phyloP scores from a whole-genome alignment of 2,329 filamentous ascomycete species.

The Fusarium sp. region DNA sequence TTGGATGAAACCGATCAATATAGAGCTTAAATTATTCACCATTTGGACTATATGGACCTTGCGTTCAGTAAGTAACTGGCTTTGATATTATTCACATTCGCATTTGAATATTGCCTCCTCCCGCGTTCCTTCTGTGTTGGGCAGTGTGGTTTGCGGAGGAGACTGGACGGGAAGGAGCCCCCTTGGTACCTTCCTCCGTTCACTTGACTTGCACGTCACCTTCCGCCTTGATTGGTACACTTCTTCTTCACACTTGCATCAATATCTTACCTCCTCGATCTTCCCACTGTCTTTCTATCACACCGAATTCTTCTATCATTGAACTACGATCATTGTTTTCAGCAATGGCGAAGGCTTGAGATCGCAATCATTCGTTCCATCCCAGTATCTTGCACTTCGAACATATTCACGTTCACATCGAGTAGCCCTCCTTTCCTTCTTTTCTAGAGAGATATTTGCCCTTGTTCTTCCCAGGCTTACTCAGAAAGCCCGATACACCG shows the following conservation, averaged over 20 bases:
- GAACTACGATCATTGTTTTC: slow-evolving; percentile 6
- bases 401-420: slow-evolving; percentile 8
- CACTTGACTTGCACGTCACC: background rate
- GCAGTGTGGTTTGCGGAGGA: background rate
- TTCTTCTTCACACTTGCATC: slow-evolving; percentile 5
- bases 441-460: slow-evolving; percentile 17
- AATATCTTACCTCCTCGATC: background rate
- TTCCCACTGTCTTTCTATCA: slow-evolving; percentile 14
- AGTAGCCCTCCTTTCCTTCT: slow-evolving; percentile 10
- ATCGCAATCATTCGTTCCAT: slow-evolving; percentile 28
- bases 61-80: background rate
- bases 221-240: slow-evolving; percentile 2
- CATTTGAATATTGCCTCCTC: background rate
- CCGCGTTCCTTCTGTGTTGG: background rate
- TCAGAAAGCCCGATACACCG: slow-evolving; percentile 12
- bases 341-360: slow-evolving; percentile 30
- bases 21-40: slow-evolving; percentile 16
- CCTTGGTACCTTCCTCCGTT: slow-evolving; percentile 9
- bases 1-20: slow-evolving; percentile 2
- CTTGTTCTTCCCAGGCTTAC: slow-evolving; percentile 3
- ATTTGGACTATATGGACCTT: slow-evolving; percentile 16
- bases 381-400: slow-evolving; percentile 15
- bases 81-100: background rate
- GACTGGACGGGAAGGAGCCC: slow-evolving; percentile 19
- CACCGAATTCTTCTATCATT: slow-evolving; percentile 9